Evolutionary conservation across 768 basidiomycete species (phyloP), one percentile per base, ranked within the genome.

Genomic region (Solioccasus polychromus): DNA sequence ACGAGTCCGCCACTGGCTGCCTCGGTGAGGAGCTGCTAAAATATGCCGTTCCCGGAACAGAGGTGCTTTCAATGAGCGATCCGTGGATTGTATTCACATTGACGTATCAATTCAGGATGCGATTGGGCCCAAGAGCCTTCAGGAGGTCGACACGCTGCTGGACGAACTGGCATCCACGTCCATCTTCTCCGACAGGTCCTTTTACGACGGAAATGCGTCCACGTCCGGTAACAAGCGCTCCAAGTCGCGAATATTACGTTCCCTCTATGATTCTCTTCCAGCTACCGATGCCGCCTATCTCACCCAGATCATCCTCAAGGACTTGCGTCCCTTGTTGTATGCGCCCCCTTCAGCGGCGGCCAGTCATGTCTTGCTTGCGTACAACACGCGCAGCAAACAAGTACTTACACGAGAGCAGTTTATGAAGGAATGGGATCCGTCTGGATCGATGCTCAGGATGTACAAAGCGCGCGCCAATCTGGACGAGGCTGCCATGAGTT

Each of bases 281-380:
- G 81, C 90, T 0, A 64, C 66, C 10, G 85, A 88, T 31, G 77
- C 85, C 2, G 72, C 79, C 1, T 77, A 84, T 50, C 69, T 94
- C 38, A 85, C 87, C 0, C 93, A 97, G 58, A 84, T 95, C 51
- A 87, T 97, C 47, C 76, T 95, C 28, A 88, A 87, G 51, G 93
- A 97, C 61, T 68, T 97, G 1, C 77, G 83, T 23, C 91, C 92
- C 8, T 61, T 94, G 1, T 61, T 93, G 1, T 88, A 88, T 52
- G 85, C 89, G 3, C 68, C 85, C 0, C 74, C 75, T 12, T 71
- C 62, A 6, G 38, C 67, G 25, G 69, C 64, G 18, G 74, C 76
- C 54, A 75, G 71, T 18, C 63, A 64, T 20, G 76, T 77, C 31
- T 61, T 91, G 35, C 67, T 71, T 39, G 58, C 75, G 44, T 81